phyloP scores from a whole-genome alignment of 2,329 filamentous ascomycete genomes.

The Apiospora marii region DNA sequence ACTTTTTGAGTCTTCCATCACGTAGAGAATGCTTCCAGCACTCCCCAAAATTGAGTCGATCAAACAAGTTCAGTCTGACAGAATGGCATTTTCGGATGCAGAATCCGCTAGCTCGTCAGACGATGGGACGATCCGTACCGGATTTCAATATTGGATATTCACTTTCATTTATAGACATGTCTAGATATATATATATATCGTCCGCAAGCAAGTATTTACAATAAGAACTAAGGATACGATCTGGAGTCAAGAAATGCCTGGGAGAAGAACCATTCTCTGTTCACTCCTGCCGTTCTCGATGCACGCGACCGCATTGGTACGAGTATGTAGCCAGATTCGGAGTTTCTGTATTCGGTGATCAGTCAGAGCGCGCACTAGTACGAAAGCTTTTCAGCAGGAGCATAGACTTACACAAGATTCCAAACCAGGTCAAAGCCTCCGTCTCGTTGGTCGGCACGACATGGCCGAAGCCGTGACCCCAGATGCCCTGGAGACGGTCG shows the following conservation, averaged over 20 bases:
- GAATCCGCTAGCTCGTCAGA: background rate
- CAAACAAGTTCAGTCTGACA: background rate
- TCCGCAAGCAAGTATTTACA: background rate
- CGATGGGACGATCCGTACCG: no score
- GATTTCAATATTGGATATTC: background rate
- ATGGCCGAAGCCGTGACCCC: conserved; percentile 33
- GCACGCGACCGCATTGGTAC: background rate
- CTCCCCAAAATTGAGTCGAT: background rate
- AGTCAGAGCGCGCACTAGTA: background rate
- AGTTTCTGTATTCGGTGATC: background rate
- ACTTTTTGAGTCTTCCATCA: no score
- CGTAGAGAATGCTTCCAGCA: background rate
- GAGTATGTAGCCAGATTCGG: background rate
- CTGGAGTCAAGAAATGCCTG: background rate
- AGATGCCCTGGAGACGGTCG: conserved; percentile 34
- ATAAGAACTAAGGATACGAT: background rate
- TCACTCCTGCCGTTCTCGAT: background rate
- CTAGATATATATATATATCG: background rate
- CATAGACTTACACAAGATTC: conserved; percentile 25
- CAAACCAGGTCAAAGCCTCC: conserved; percentile 36
- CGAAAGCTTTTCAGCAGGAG: background rate
- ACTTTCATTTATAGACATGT: background rate
- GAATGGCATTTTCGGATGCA: background rate
- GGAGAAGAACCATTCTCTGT: background rate
- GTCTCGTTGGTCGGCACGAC: conserved; percentile 32